A percentile compares a stretch with the other conserved stretches of the same genome.
Conservation (phyloP, 257 asterid genomes). For the Agastache rugosa region DNA sequence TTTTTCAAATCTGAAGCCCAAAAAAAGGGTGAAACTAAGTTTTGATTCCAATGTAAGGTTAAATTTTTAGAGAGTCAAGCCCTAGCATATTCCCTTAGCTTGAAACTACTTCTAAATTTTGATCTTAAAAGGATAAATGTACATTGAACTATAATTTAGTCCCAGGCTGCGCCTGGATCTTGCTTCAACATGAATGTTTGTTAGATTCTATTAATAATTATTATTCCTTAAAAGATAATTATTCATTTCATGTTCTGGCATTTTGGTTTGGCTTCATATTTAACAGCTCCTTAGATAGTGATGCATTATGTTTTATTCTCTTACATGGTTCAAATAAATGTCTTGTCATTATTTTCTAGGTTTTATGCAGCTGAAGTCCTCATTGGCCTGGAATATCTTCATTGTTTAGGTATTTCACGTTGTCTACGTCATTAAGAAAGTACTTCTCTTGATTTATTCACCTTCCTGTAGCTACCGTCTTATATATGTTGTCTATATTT, state of each 20-base stretch:
- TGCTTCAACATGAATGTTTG: slow-evolving; percentile 1
- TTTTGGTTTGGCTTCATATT: slow-evolving; percentile 16
- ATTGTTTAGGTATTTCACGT: slow-evolving; percentile 80
- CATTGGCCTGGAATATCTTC: slow-evolving; percentile 96
- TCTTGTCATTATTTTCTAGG: slow-evolving; percentile 49
- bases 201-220: neutral
- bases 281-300: slow-evolving; percentile 17
- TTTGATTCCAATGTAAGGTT: neutral
- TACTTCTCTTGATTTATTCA: slow-evolving; percentile 6
- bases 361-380: slow-evolving; percentile 95
- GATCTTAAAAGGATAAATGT: neutral
- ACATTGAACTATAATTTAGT: no score
- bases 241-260: neutral
- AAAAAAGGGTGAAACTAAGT: neutral
- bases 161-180: neutral
- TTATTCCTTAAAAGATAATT: neutral
- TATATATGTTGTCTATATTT: slow-evolving; percentile 25
- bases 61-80: neutral
- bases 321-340: slow-evolving; percentile 25
- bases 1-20: neutral
- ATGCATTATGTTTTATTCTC: slow-evolving; percentile 16
- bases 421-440: neutral
- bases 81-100: neutral
- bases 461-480: neutral
- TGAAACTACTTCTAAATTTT: slow-evolving; percentile 11